phyloP scores from a whole-genome alignment of 1,284 basidiomycete species.

The Agaricales sp. region DNA sequence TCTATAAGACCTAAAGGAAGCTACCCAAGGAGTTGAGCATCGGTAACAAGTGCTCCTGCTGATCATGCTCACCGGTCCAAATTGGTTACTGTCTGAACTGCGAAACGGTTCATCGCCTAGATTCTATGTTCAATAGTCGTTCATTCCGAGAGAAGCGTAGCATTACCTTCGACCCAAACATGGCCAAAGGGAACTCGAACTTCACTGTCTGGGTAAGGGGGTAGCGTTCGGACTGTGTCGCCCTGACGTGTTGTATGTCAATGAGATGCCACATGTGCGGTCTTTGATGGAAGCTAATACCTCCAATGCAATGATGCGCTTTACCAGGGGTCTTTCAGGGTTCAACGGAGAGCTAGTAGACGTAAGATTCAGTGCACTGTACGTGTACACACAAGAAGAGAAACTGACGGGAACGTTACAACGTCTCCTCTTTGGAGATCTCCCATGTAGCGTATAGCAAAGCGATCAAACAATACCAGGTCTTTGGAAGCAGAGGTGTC shows the following conservation, averaged over 20 bases:
- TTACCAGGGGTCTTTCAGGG: slow-evolving; percentile 43
- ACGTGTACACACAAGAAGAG: slow-evolving; percentile 17
- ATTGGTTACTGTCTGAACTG: slow-evolving; percentile 63
- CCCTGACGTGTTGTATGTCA: slow-evolving; percentile 19
- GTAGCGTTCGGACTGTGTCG: slow-evolving; percentile 54
- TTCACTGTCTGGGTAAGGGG: slow-evolving; percentile 54
- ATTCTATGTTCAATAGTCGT: slow-evolving; percentile 3
- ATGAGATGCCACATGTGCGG: neutral
- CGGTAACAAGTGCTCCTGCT: slow-evolving; percentile 1
- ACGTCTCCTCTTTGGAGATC: slow-evolving; percentile 50
- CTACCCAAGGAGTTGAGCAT: slow-evolving; percentile 21
- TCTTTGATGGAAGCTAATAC: neutral
- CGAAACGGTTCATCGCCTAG: slow-evolving; percentile 55
- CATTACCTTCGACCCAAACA: slow-evolving; percentile 64
- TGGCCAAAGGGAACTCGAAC: slow-evolving; percentile 51
- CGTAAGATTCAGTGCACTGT: neutral
- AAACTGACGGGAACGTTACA: slow-evolving; percentile 25
- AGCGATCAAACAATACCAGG: slow-evolving; percentile 51
- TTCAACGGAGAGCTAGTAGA: slow-evolving; percentile 48
- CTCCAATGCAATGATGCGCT: slow-evolving; percentile 55
- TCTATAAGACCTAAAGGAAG: slow-evolving; percentile 54
- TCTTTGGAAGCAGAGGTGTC: slow-evolving; percentile 52
- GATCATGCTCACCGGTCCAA: slow-evolving; percentile 49
- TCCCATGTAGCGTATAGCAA: slow-evolving; percentile 26
- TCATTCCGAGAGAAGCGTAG: slow-evolving; percentile 2